Evolutionary conservation across 2,329 filamentous ascomycete genomes (phyloP).

Genomic region (Allantophomopsis lycopodina): DNA sequence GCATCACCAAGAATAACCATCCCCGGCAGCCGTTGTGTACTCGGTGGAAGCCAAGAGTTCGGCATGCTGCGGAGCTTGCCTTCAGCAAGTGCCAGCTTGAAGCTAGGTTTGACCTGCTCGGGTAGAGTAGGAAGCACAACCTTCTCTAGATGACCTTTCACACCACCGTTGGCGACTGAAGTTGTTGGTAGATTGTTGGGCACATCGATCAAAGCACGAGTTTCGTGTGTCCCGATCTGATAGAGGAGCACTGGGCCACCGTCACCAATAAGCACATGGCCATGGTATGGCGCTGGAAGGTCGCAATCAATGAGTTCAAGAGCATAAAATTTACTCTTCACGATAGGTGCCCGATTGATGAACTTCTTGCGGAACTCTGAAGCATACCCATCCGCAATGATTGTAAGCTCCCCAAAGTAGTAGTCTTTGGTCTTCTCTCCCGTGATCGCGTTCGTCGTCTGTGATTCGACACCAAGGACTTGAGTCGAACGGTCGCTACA

Average conservation of each 20-base stretch:
- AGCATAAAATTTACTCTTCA: conserved; percentile 83
- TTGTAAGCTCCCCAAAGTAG: conserved; percentile 81
- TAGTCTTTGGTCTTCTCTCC: conserved; percentile 49
- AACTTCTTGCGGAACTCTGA: conserved; percentile 82
- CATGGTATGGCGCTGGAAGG: conserved; percentile 61
- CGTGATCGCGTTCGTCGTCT: conserved; percentile 33
- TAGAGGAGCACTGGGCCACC: conserved; percentile 77
- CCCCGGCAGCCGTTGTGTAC: conserved; percentile 54
- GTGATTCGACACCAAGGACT: conserved; percentile 71
- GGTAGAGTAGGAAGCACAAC: conserved; percentile 71
- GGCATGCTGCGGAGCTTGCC: conserved; percentile 77
- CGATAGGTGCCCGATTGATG: conserved; percentile 49
- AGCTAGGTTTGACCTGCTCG: conserved; percentile 53
- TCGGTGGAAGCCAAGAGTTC: conserved; percentile 82
- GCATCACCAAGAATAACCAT: conserved; percentile 82
- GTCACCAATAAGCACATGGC: conserved; percentile 77
- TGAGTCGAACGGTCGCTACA: conserved; percentile 53
- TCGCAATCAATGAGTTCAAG: conserved; percentile 82
- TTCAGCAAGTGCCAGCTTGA: conserved; percentile 62
- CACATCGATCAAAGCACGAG: conserved; percentile 78
- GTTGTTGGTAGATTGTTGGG: conserved; percentile 66
- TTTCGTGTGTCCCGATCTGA: conserved; percentile 93
- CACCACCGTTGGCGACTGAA: conserved; percentile 60
- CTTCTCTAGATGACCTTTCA: conserved; percentile 72
- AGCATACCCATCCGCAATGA: conserved; percentile 84